These are phyloP conservation scores for Seiridium unicorne DNA, from an alignment of 2,329 filamentous ascomycete genomes.

Conservation along the genomic window DNA sequence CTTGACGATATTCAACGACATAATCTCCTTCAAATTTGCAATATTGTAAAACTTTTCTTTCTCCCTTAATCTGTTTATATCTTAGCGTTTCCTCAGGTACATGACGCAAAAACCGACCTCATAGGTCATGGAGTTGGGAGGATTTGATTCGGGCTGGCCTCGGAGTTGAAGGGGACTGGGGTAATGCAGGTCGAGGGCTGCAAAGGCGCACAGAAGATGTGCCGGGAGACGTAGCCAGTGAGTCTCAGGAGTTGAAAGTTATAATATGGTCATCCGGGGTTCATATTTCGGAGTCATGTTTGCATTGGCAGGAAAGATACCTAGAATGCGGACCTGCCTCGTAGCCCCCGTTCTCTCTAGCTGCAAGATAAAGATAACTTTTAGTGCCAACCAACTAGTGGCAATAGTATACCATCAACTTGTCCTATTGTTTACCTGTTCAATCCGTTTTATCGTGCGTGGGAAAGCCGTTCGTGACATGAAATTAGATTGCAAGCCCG, in stretches of 20 bases:
- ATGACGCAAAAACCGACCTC: background rate
- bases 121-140: background rate
- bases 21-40: conserved; percentile 5
- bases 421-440: too few species aligned
- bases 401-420: background rate
- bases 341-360: background rate
- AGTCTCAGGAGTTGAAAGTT: background rate
- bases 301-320: conserved; percentile 1
- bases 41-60: conserved; percentile 1
- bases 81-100: background rate
- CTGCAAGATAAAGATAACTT: background rate
- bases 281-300: background rate
- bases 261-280: background rate
- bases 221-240: background rate
- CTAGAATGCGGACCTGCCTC: conserved; percentile 2
- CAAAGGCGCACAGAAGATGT: background rate
- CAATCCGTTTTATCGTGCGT: too few species aligned
- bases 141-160: conserved; percentile 7
- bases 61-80: conserved; percentile 1
- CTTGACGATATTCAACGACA: background rate
- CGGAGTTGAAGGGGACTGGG: conserved; percentile 9
- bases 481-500: too few species aligned
- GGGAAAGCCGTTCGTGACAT: too few species aligned
- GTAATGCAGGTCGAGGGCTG: background rate
- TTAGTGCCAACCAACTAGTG: background rate